Conservation (phyloP, 1,284 basidiomycete species). For the Kalmanozyma brasiliensis region DNA sequence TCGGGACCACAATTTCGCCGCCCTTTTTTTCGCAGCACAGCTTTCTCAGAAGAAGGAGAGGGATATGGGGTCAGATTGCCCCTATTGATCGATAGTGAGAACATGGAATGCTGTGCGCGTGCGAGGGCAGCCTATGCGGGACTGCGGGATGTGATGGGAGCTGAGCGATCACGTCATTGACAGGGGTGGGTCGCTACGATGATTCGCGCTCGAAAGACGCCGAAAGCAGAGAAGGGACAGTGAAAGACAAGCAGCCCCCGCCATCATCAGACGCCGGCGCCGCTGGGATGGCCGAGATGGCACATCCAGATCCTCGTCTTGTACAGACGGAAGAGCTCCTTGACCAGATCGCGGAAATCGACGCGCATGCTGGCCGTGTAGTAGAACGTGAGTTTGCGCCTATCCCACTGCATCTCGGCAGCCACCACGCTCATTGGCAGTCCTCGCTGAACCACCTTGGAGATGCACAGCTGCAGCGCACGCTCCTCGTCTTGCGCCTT, state of each 20-base stretch:
- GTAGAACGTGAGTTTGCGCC: conserved; percentile 96
- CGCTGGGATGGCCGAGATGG: conserved; percentile 52
- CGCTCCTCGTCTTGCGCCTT: conserved; percentile 85
- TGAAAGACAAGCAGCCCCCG: neutral
- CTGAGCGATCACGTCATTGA: too few species aligned
- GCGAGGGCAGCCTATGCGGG: too few species aligned
- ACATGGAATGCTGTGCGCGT: too few species aligned
- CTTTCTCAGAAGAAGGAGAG: too few species aligned
- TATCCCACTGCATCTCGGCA: conserved; percentile 89
- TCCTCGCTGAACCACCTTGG: conserved; percentile 78
- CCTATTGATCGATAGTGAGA: too few species aligned
- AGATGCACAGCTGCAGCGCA: conserved; percentile 88
- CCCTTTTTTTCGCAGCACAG: too few species aligned
- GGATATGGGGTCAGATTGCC: too few species aligned
- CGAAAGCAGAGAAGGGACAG: too few species aligned
- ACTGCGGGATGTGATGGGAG: too few species aligned
- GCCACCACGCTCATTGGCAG: conserved; percentile 98
- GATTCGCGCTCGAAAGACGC: too few species aligned
- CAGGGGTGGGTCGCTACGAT: too few species aligned
- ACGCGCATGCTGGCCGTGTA: conserved; percentile 95
- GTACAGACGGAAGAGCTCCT: conserved; percentile 82
- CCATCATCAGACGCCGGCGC: conserved; percentile 37
- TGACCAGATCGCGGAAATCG: conserved; percentile 94
- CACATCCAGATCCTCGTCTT: conserved; percentile 64
- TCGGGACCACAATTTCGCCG: too few species aligned